phyloP scores from a whole-genome alignment of 2,329 filamentous ascomycete genomes.

The Leptographium lundbergii region DNA sequence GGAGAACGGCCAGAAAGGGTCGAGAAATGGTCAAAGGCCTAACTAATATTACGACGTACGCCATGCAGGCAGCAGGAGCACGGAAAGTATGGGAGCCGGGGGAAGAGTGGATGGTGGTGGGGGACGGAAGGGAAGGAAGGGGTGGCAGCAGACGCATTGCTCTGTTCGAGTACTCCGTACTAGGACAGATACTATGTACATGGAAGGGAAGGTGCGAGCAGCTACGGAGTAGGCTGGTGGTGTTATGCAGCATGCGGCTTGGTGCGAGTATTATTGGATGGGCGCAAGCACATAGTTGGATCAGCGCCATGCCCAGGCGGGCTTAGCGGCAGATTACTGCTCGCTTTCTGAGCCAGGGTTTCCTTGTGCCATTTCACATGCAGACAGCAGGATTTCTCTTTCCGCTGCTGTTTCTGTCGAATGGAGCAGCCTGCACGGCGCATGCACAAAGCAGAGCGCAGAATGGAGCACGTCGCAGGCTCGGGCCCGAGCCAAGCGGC shows the following conservation, averaged over 20 bases:
- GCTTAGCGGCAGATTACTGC: neutral
- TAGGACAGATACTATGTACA: too few relatives aligned
- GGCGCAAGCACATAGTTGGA: neutral
- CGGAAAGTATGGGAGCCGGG: too few relatives aligned
- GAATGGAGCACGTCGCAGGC: too few relatives aligned
- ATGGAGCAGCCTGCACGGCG: too few relatives aligned
- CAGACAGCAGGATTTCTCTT: neutral
- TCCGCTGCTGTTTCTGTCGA: too few relatives aligned
- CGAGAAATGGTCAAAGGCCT: too few relatives aligned
- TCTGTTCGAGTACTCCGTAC: too few relatives aligned
- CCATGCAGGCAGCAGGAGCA: too few relatives aligned
- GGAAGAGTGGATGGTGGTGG: neutral
- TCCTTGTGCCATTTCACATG: neutral
- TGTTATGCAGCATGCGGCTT: neutral
- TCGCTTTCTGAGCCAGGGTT: neutral
- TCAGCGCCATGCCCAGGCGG: conserved; percentile 7
- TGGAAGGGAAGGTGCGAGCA: neutral
- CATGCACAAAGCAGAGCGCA: too few relatives aligned
- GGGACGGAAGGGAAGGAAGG: neutral
- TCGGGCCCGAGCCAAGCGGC: too few relatives aligned
- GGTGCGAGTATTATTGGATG: neutral
- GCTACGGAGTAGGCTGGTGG: neutral
- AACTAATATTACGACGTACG: too few relatives aligned
- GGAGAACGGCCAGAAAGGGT: neutral
- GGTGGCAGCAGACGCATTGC: neutral